Percentiles rank a stretch among this genome's conserved stretches.
Evolutionary conservation across 371 early-diverging fungal genomes (phyloP).

Genomic region (Coemansia sp.): DNA sequence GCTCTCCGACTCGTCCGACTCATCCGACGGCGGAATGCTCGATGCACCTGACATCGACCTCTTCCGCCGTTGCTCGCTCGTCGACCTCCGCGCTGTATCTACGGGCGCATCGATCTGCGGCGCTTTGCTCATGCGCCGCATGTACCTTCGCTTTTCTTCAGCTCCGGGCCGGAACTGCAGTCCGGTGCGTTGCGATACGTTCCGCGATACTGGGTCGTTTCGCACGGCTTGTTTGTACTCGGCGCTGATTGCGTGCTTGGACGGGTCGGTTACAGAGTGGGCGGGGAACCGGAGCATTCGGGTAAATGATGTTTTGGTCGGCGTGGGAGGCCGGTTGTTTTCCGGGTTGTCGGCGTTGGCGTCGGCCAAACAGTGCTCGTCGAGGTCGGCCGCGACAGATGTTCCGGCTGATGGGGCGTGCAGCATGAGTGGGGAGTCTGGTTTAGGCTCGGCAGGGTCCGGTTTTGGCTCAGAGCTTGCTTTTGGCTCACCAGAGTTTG

Average conservation of each 20-base stretch:
- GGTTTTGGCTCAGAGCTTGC: too few relatives aligned
- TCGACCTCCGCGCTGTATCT: not conserved
- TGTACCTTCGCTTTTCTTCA: slow-evolving; percentile 47
- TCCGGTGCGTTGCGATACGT: slow-evolving; percentile 49
- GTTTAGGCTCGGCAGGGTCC: not conserved
- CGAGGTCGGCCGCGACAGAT: slow-evolving; percentile 46
- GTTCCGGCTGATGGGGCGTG: slow-evolving; percentile 40
- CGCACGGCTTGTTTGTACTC: slow-evolving; percentile 38
- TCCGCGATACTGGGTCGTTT: slow-evolving; percentile 45
- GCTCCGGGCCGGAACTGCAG: slow-evolving; percentile 40
- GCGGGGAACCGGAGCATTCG: slow-evolving; percentile 43
- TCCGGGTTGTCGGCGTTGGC: slow-evolving; percentile 51
- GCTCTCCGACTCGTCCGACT: slow-evolving; percentile 5
- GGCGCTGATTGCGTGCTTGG: slow-evolving; percentile 22
- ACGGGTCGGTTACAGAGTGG: slow-evolving; percentile 12
- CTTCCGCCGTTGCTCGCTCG: slow-evolving; percentile 4
- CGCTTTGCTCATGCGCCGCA: slow-evolving; percentile 45
- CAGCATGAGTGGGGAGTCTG: slow-evolving; percentile 22
- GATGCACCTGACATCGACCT: not conserved
- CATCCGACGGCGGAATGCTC: slow-evolving; percentile 1
- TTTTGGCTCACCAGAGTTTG: too few relatives aligned
- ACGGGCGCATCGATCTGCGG: slow-evolving; percentile 36
- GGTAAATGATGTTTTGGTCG: slow-evolving; percentile 38
- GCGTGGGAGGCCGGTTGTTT: slow-evolving; percentile 49
- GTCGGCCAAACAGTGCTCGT: slow-evolving; percentile 45